These are phyloP conservation scores for Sarcodon aspratus DNA, from an alignment of 768 basidiomycete species.

Conservation along the genomic window DNA sequence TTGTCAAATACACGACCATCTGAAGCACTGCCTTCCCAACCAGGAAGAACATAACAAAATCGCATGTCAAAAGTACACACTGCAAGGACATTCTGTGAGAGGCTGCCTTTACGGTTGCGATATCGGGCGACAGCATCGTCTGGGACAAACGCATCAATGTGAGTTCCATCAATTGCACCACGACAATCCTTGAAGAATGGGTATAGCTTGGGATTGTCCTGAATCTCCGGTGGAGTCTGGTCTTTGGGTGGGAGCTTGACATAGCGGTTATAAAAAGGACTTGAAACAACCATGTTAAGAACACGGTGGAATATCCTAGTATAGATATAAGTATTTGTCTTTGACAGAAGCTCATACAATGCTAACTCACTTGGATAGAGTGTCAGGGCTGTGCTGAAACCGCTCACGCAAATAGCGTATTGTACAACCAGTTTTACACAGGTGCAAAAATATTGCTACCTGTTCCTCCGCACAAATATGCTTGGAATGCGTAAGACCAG, in stretches of 20 bases:
- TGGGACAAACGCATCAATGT: slow-evolving; percentile 13
- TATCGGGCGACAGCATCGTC: slow-evolving; percentile 6
- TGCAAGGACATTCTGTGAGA: slow-evolving; percentile 20
- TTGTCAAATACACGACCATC: too few species aligned
- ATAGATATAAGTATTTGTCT: too few species aligned
- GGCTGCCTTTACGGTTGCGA: slow-evolving; percentile 13
- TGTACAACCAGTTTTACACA: too few species aligned
- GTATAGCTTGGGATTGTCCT: slow-evolving; percentile 17
- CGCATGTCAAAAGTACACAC: slow-evolving; percentile 11
- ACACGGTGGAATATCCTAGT: slow-evolving; percentile 20
- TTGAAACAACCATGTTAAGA: slow-evolving; percentile 13
- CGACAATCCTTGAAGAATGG: slow-evolving; percentile 20
- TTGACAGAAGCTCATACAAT: too few species aligned
- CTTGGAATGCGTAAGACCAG: too few species aligned
- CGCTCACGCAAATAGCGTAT: too few species aligned
- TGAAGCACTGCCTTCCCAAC: too few species aligned
- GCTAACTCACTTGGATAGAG: too few species aligned
- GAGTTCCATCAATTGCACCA: slow-evolving; percentile 24
- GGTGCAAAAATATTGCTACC: too few species aligned
- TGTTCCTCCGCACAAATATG: too few species aligned
- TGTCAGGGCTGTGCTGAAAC: too few species aligned
- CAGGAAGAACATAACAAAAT: too few species aligned
- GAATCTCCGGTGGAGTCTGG: slow-evolving; percentile 13
- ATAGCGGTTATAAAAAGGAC: slow-evolving; percentile 16
- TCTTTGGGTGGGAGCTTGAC: slow-evolving; percentile 7